phyloP scores from a whole-genome alignment of 495 filamentous ascomycete species.

The Cudoniella acicularis region DNA sequence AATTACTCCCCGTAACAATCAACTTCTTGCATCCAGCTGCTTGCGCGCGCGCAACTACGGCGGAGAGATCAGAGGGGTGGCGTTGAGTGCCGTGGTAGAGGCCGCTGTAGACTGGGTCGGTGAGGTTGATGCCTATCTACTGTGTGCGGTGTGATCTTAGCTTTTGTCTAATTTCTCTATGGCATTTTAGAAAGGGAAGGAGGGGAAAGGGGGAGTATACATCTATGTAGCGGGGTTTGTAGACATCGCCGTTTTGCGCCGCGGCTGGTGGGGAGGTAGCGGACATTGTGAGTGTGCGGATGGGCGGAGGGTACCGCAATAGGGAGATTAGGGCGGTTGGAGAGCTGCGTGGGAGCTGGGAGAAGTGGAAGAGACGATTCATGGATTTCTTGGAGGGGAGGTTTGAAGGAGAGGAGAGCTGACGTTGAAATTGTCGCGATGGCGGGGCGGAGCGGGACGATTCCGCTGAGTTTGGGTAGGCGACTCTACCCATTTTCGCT shows the following conservation, averaged over 20 bases:
- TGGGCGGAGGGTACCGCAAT: not conserved
- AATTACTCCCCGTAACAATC: slow-evolving; percentile 90
- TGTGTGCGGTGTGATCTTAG: slow-evolving; percentile 7
- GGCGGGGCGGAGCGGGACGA: too few species aligned
- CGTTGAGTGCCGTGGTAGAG: slow-evolving; percentile 76
- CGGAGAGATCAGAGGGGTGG: slow-evolving; percentile 74
- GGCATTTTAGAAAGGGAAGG: not conserved
- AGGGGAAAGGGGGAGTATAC: not conserved
- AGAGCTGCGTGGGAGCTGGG: too few species aligned
- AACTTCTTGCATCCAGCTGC: slow-evolving; percentile 80
- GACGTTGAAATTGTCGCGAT: too few species aligned
- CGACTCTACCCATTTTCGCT: too few species aligned
- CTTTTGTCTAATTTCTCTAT: too few species aligned
- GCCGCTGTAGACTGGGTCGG: slow-evolving; percentile 81
- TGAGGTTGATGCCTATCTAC: slow-evolving; percentile 87
- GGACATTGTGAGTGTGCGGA: slow-evolving; percentile 1
- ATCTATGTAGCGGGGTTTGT: slow-evolving; percentile 18
- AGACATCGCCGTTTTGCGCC: not conserved
- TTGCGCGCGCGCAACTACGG: slow-evolving; percentile 70
- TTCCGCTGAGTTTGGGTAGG: too few species aligned
- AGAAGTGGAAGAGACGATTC: too few species aligned
- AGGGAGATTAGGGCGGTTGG: too few species aligned
- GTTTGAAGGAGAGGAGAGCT: too few species aligned
- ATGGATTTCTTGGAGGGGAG: too few species aligned
- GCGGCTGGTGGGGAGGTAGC: not conserved